A percentile compares a stretch with the other conserved stretches of the same genome.
These are phyloP conservation scores for Carex sylvatica DNA, from an alignment of 202 grass and related monocot species.

Conservation along the genomic window DNA sequence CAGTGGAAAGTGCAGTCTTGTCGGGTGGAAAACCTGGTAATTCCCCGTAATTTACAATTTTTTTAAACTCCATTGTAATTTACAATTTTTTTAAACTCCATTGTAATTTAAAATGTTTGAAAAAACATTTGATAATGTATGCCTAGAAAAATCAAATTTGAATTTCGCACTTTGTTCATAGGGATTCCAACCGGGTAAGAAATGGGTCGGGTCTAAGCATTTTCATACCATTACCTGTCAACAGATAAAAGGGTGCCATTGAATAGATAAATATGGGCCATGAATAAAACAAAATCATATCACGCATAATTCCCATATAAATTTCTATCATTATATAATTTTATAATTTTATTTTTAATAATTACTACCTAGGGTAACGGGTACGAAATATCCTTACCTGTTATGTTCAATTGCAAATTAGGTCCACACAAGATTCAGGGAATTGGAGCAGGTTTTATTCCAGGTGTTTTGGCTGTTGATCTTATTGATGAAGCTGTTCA, in stretches of 20 bases:
- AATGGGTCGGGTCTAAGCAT: no score
- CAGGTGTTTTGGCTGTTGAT: constrained; percentile 65
- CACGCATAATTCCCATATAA: no score
- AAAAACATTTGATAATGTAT: neutral
- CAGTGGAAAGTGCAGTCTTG: constrained; percentile 74
- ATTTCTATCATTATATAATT: no score
- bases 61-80: neutral
- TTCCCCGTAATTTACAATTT: neutral
- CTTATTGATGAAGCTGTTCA: constrained; percentile 73
- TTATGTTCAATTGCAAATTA: constrained; percentile 26
- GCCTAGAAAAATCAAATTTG: neutral
- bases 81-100: neutral
- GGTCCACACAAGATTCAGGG: constrained; percentile 98
- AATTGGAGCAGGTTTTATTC: constrained; percentile 95
- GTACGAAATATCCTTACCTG: no score
- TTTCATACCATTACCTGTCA: no score
- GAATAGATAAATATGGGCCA: no score
- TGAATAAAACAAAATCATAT: no score
- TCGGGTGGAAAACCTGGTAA: constrained; percentile 81
- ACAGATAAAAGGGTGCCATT: no score
- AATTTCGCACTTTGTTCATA: neutral
- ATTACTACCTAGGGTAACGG: no score
- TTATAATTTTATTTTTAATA: no score
- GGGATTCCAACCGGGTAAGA: no score
- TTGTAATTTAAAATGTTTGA: neutral